Conservation (phyloP, 176 grass and related monocot species). For the Carex scoparia region DNA sequence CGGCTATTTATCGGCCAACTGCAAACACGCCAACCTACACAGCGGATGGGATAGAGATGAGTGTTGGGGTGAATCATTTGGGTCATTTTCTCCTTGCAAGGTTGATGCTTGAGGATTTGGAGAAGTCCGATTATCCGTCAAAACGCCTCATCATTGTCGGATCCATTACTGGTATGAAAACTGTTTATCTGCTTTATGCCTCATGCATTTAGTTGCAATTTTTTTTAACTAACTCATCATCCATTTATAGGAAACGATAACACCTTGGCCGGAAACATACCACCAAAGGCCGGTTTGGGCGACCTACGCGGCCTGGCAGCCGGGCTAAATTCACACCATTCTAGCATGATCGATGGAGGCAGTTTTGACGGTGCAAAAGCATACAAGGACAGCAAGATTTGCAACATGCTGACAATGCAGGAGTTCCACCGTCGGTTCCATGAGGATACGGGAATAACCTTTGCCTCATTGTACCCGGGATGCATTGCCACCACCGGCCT, state of each 20-base stretch:
- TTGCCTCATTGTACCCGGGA: constrained; percentile 68
- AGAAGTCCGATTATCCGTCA: constrained; percentile 66
- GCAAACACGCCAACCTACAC: constrained; percentile 67
- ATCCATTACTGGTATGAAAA: constrained; percentile 57
- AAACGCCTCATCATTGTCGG: constrained; percentile 79
- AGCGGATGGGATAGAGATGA: constrained; percentile 80
- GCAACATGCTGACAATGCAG: constrained; percentile 98
- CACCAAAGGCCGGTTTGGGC: constrained; percentile 70
- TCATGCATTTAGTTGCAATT: too few relatives aligned
- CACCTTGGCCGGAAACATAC: constrained; percentile 82
- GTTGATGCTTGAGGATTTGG: constrained; percentile 51
- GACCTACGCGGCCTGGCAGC: constrained; percentile 62
- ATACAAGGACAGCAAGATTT: constrained; percentile 99
- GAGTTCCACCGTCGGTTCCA: constrained; percentile 81
- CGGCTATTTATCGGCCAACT: constrained; percentile 79
- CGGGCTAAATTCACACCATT: constrained; percentile 32
- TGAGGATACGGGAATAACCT: constrained; percentile 84
- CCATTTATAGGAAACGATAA: constrained; percentile 50
- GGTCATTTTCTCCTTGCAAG: constrained; percentile 82
- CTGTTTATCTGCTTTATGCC: neutral
- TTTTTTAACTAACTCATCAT: neutral
- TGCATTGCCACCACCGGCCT: constrained; percentile 89
- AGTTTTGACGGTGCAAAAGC: constrained; percentile 88
- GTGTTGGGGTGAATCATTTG: constrained; percentile 86
- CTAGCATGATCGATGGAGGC: constrained; percentile 82